Conservation (phyloP, 495 filamentous ascomycete species). For the Ascodesmis nigricans region DNA sequence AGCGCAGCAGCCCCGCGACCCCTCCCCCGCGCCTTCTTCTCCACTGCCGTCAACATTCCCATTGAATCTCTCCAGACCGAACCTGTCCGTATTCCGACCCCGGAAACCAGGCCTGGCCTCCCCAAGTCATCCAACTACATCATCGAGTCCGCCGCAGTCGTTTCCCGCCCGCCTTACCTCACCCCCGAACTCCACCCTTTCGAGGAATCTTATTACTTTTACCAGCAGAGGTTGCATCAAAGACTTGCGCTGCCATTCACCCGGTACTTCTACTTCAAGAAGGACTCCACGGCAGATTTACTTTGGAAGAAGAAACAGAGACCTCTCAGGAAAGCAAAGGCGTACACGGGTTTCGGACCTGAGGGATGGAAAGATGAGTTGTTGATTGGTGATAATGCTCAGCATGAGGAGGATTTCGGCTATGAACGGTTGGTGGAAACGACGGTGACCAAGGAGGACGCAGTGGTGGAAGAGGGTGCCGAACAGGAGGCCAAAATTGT, state of each 20-base stretch:
- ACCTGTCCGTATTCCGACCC: too few relatives aligned
- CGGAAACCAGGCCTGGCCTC: too few relatives aligned
- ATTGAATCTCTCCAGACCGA: too few relatives aligned
- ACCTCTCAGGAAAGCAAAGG: too few relatives aligned
- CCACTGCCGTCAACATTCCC: too few relatives aligned
- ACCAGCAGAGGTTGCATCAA: slow-evolving; percentile 93
- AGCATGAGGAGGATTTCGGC: slow-evolving; percentile 31
- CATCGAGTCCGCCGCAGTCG: slow-evolving; percentile 58
- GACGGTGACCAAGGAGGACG: slow-evolving; percentile 46
- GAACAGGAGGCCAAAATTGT: slow-evolving; percentile 33
- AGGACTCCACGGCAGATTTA: slow-evolving; percentile 55
- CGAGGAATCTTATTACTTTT: slow-evolving; percentile 82
- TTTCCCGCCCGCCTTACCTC: slow-evolving; percentile 70
- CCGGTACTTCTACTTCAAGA: slow-evolving; percentile 88
- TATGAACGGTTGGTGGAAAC: slow-evolving; percentile 32
- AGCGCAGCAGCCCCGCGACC: too few relatives aligned
- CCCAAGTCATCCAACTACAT: too few relatives aligned
- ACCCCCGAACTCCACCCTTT: slow-evolving; percentile 68
- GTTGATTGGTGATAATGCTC: slow-evolving; percentile 43
- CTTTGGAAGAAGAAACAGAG: slow-evolving; percentile 82
- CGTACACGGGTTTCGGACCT: slow-evolving; percentile 55
- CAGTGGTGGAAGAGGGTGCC: slow-evolving; percentile 26
- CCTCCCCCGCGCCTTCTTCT: too few relatives aligned
- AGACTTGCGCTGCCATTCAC: slow-evolving; percentile 74
- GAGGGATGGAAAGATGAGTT: slow-evolving; percentile 83